Conservation (phyloP, 2,329 filamentous ascomycete species). For the Trematosphaeria pertusa region DNA sequence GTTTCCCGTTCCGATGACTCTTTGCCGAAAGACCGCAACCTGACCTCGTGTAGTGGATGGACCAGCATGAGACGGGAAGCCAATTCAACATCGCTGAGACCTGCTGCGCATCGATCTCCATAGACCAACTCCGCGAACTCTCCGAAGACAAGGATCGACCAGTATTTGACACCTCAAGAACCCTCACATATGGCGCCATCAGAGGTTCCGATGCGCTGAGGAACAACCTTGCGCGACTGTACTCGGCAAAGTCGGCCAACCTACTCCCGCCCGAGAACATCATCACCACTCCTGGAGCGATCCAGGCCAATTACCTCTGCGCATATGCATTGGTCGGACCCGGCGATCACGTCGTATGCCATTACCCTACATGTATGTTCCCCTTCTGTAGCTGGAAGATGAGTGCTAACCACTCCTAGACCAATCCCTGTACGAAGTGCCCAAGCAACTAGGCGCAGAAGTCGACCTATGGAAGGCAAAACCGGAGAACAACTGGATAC, state of each 20-base stretch:
- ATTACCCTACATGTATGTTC: constrained; percentile 76
- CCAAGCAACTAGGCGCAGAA: constrained; percentile 75
- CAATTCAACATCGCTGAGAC: constrained; percentile 80
- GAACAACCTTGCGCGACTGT: constrained; percentile 68
- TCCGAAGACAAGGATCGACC: constrained; percentile 61
- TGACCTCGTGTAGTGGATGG: no score
- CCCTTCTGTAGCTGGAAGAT: neutral
- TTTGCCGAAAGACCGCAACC: no score
- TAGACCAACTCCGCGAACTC: constrained; percentile 69
- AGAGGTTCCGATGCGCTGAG: constrained; percentile 70
- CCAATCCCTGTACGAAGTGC: constrained; percentile 81
- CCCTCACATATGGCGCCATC: constrained; percentile 77
- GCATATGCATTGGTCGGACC: constrained; percentile 75
- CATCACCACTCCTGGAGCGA: constrained; percentile 80
- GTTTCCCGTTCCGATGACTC: no score
- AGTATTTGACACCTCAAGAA: constrained; percentile 60
- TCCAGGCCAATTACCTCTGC: constrained; percentile 82
- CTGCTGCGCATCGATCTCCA: constrained; percentile 75
- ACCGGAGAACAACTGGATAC: constrained; percentile 69
- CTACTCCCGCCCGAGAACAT: constrained; percentile 67
- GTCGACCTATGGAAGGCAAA: constrained; percentile 78
- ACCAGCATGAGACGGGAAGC: constrained; percentile 58
- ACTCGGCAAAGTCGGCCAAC: constrained; percentile 62
- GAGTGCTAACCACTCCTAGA: constrained; percentile 15
- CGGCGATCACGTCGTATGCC: constrained; percentile 84